Percentiles rank a stretch among this genome's conserved stretches.
Conservation (phyloP, 306 rosid genomes). For the Vigna mungo region DNA sequence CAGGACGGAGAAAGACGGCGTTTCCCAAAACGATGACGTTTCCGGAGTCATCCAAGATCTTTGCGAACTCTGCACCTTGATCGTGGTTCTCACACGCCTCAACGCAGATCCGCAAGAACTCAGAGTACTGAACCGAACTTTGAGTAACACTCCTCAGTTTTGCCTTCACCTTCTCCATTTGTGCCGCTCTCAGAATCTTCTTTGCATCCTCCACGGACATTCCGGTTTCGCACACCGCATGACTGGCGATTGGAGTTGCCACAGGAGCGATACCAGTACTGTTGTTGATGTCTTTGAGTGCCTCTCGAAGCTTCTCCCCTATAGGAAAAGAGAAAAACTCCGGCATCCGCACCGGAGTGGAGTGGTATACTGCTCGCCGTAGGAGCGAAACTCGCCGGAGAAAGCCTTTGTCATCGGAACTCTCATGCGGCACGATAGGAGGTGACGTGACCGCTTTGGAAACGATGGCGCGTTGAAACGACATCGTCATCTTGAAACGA, state of each 20-base stretch:
- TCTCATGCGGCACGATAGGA: slow-evolving; percentile 48
- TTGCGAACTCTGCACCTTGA: slow-evolving; percentile 73
- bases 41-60: slow-evolving; percentile 73
- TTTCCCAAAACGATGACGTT: slow-evolving; percentile 88
- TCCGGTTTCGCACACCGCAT: slow-evolving; percentile 37
- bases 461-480: slow-evolving; percentile 31
- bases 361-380: slow-evolving; percentile 50
- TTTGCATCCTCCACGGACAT: slow-evolving; percentile 62
- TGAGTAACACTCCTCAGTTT: slow-evolving; percentile 58
- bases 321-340: slow-evolving; percentile 62
- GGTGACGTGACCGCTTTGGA: slow-evolving; percentile 27
- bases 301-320: slow-evolving; percentile 65
- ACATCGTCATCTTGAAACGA: slow-evolving; percentile 34
- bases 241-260: neutral
- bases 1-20: slow-evolving; percentile 80
- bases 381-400: slow-evolving; percentile 64
- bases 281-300: slow-evolving; percentile 44
- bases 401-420: slow-evolving; percentile 44
- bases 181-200: slow-evolving; percentile 69
- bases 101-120: slow-evolving; percentile 64
- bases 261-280: neutral
- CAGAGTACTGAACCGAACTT: slow-evolving; percentile 61
- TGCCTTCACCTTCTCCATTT: slow-evolving; percentile 71
- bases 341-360: slow-evolving; percentile 54
- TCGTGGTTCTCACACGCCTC: slow-evolving; percentile 58